Evolutionary conservation across 2,329 filamentous ascomycete species (phyloP), one percentile per base, ranked within the genome.

Genomic region (Ceratocystis variospora): DNA sequence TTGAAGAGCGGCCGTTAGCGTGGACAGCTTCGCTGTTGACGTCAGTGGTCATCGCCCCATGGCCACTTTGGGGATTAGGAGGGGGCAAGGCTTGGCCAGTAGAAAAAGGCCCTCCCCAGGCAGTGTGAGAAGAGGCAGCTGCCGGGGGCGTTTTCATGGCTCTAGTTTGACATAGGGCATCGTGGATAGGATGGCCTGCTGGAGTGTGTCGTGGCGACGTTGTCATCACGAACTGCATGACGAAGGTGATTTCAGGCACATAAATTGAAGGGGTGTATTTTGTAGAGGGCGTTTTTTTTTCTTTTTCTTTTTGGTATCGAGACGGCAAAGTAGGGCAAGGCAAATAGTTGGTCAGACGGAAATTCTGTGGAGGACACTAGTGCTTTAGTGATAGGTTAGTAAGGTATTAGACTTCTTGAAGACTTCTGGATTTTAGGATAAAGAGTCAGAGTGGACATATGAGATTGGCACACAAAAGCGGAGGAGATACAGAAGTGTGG

Each of bases 111-210:
- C 8, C 33, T 17, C 46, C 19, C 62, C 62, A 53, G 55, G 48
- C n/a, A n/a, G 0, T 81, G 76, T 69, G 80, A 78, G 17, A 72
- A 72, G 50, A 79, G 77, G 1, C 72, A 66, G 4, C 71, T 66
- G 50, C 74, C 72, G 31, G 70, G 73, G 1, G 80, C 79, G 1
- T 81, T 81, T 5, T 80, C 73, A 68, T 77, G 80, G 48, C 48
- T 55, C 48, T 57, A 15, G 22, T 33, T 64, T 55, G 48, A 28
- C 50, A 46, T 44, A 64, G 48, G 28, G 62, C 17, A 55, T 46
- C 41, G 37, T 62, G 37, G 41, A 45, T 45, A 25, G 61, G 33
- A 37, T 64, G 62, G 48, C 62, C 62, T 33, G 33, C 48, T 41
- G 62, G 62, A 37, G 62, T 64, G 48, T 55, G 62, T 50, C 45